Conservation (phyloP, 2,329 filamentous ascomycete genomes). For the Alternaria burnsii region DNA sequence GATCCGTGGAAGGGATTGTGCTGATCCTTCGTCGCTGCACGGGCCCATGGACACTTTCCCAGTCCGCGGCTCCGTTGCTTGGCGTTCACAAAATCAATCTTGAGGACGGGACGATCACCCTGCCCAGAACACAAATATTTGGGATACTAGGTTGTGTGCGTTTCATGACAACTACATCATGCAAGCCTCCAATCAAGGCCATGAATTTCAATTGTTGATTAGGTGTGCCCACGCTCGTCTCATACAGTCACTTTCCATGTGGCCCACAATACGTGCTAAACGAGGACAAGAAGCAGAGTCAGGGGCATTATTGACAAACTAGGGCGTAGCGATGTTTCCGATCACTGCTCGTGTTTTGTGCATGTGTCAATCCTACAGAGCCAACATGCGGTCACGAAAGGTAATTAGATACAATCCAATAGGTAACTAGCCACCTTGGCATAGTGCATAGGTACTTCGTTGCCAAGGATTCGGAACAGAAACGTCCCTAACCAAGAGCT, state of each 20-base stretch:
- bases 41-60: background rate
- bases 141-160: background rate
- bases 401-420: background rate
- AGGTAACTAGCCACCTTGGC: background rate
- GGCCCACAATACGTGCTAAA: background rate
- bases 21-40: background rate
- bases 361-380: background rate
- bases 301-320: background rate
- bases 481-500: background rate
- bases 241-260: background rate
- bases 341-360: background rate
- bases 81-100: background rate
- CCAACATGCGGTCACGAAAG: background rate
- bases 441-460: background rate
- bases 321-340: background rate
- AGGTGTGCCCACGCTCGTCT: background rate
- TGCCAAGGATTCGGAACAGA: background rate
- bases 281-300: background rate
- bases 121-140: background rate
- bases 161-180: slow-evolving; percentile 1
- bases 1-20: slow-evolving; percentile 5
- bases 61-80: slow-evolving; percentile 1
- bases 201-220: background rate
- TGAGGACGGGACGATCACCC: background rate
- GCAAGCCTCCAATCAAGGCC: background rate